A percentile compares a stretch with the other conserved stretches of the same genome.
These are phyloP conservation scores for Amauroascus niger DNA, from an alignment of 2,329 filamentous ascomycete species.

Conservation along the genomic window DNA sequence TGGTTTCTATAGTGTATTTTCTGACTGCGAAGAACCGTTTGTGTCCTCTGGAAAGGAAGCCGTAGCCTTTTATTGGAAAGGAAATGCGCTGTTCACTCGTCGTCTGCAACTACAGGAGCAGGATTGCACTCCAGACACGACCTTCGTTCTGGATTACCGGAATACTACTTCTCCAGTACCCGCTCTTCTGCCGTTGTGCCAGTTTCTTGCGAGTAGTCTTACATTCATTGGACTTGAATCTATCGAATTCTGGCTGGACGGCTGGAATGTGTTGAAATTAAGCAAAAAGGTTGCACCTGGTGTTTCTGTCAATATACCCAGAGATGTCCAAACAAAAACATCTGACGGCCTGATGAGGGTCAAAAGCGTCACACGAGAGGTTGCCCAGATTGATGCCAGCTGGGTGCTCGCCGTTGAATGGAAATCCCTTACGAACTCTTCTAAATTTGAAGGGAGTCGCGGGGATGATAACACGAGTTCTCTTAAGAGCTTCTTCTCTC, in stretches of 20 bases:
- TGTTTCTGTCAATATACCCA: constrained; percentile 60
- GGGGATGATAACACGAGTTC: constrained; percentile 45
- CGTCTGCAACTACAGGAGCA: constrained; percentile 63
- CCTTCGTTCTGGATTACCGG: constrained; percentile 90
- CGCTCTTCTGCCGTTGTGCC: constrained; percentile 72
- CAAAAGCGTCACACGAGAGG: constrained; percentile 66
- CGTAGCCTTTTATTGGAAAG: constrained; percentile 99
- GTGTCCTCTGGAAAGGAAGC: constrained; percentile 85
- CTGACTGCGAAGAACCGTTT: constrained; percentile 95
- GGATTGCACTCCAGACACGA: constrained; percentile 61
- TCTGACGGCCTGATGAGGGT: constrained; percentile 85
- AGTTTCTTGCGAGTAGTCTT: constrained; percentile 88
- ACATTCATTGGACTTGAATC: constrained; percentile 85
- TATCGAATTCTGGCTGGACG: constrained; percentile 85
- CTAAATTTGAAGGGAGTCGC: constrained; percentile 31
- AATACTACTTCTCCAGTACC: constrained; percentile 81
- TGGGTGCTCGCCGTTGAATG: constrained; percentile 85
- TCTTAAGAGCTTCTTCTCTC: constrained; percentile 68
- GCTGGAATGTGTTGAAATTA: constrained; percentile 68
- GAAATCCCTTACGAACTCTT: constrained; percentile 50
- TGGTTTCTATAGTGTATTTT: constrained; percentile 96
- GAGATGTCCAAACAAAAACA: constrained; percentile 70
- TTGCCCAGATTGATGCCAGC: constrained; percentile 80
- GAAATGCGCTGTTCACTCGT: constrained; percentile 90
- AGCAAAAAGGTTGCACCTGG: constrained; percentile 79